Percentiles rank a stretch among this genome's conserved stretches.
Conservation (phyloP, 2,329 filamentous ascomycete species). For the Penicillium palitans region DNA sequence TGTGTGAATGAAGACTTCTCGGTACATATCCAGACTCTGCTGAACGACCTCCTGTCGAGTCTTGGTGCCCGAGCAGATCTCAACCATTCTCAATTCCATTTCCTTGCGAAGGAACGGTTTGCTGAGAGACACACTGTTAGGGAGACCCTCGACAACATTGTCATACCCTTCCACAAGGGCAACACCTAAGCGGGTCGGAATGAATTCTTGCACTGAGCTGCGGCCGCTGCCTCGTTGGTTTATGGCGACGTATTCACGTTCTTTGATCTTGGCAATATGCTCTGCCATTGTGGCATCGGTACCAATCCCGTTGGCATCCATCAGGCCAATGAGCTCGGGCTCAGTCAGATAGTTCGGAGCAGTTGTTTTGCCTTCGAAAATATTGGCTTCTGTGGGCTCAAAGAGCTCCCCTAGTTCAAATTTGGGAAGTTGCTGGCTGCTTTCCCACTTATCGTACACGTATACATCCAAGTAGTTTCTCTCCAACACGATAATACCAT, state of each 20-base stretch:
- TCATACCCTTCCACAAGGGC: slow-evolving; percentile 94
- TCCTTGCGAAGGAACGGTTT: slow-evolving; percentile 97
- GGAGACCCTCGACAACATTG: slow-evolving; percentile 82
- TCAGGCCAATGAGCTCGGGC: slow-evolving; percentile 89
- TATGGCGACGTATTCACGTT: slow-evolving; percentile 79
- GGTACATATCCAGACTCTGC: slow-evolving; percentile 84
- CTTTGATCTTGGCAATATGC: slow-evolving; percentile 93
- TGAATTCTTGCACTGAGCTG: slow-evolving; percentile 73
- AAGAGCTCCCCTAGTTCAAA: slow-evolving; percentile 81
- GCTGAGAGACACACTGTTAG: slow-evolving; percentile 66
- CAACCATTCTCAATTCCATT: slow-evolving; percentile 97
- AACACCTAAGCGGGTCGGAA: slow-evolving; percentile 87
- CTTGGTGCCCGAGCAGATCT: slow-evolving; percentile 84
- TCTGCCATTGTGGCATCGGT: slow-evolving; percentile 99
- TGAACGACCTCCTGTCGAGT: slow-evolving; percentile 73
- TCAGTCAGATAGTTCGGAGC: slow-evolving; percentile 88
- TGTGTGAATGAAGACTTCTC: slow-evolving; percentile 79
- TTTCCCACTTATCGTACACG: slow-evolving; percentile 94
- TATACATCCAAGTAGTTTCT: slow-evolving; percentile 95
- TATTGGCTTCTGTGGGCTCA: slow-evolving; percentile 81
- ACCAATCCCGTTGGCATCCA: slow-evolving; percentile 98
- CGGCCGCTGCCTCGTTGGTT: slow-evolving; percentile 52
- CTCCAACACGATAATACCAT: slow-evolving; percentile 80
- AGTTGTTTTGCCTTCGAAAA: slow-evolving; percentile 86
- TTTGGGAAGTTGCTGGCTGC: slow-evolving; percentile 75